Evolutionary conservation across 2,329 filamentous ascomycete genomes (phyloP).

Genomic region (Plenodomus biglobosus): DNA sequence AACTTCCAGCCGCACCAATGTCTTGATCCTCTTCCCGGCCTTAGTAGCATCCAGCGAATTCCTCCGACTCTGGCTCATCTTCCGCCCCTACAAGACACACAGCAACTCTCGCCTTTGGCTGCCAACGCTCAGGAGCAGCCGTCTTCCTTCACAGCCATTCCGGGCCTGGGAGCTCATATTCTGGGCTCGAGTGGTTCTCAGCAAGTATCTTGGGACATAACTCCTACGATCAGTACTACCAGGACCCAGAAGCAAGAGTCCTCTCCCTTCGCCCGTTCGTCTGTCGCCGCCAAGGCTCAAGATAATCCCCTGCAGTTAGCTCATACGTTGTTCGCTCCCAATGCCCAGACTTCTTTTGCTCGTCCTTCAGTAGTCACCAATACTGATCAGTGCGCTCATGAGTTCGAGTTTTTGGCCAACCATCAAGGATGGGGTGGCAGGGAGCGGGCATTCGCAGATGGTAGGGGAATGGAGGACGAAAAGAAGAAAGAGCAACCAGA

Average conservation of each 20-base stretch:
- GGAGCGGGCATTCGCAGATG: constrained; percentile 18
- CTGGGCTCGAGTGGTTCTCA: neutral
- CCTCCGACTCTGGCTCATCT: neutral
- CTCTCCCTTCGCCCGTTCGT: neutral
- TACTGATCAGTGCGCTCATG: neutral
- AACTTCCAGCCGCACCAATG: no score
- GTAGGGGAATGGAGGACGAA: constrained; percentile 1
- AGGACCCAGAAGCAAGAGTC: no score
- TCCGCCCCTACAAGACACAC: neutral
- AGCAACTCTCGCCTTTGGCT: neutral
- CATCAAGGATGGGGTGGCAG: constrained; percentile 26
- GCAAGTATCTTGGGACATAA: no score
- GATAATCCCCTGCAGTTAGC: no score
- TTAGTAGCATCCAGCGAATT: neutral
- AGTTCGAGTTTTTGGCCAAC: constrained; percentile 6
- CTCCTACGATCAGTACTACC: no score
- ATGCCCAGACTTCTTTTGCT: no score
- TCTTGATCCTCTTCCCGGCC: neutral
- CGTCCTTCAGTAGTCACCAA: neutral
- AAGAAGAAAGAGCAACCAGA: neutral
- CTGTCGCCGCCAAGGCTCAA: neutral
- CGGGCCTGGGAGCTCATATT: neutral
- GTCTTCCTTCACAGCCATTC: neutral
- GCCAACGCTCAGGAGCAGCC: neutral
- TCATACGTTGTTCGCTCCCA: no score